phyloP scores from a whole-genome alignment of 106 monocot genomes.

The Dendrobium nobile region DNA sequence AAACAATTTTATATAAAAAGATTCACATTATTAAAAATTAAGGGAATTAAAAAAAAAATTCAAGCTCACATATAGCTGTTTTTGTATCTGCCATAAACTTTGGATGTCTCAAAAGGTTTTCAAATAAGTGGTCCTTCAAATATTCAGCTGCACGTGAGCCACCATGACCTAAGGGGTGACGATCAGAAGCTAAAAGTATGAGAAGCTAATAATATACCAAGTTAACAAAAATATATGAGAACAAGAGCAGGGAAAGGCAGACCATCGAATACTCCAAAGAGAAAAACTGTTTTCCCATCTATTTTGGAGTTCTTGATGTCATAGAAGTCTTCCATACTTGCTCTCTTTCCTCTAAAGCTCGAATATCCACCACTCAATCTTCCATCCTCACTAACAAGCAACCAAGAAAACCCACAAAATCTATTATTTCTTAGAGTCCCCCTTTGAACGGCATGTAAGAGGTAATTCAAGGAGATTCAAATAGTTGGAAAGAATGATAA shows the following conservation, averaged over 20 bases:
- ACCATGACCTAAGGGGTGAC: slow-evolving; percentile 59
- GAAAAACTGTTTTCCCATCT: slow-evolving; percentile 8
- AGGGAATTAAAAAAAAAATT: no score
- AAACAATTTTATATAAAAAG: background rate
- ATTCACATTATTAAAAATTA: background rate
- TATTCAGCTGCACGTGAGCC: slow-evolving; percentile 87
- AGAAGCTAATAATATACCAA: background rate
- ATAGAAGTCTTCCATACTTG: slow-evolving; percentile 16
- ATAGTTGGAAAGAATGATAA: background rate
- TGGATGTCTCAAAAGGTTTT: slow-evolving; percentile 84
- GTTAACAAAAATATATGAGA: no score
- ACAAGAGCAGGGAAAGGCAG: background rate
- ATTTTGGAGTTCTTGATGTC: slow-evolving; percentile 11
- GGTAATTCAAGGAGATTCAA: background rate
- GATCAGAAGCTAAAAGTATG: slow-evolving; percentile 6
- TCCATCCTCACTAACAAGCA: slow-evolving; percentile 8
- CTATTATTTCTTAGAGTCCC: background rate
- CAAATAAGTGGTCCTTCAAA: slow-evolving; percentile 83
- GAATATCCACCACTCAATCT: slow-evolving; percentile 16
- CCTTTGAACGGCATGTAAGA: background rate
- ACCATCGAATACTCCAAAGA: slow-evolving; percentile 66
- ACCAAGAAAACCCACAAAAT: background rate
- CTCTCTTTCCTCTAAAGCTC: slow-evolving; percentile 15
- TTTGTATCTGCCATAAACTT: slow-evolving; percentile 71
- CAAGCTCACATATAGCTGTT: slow-evolving; percentile 59